Conservation (phyloP, 2,329 filamentous ascomycete genomes). For the Emmonsiellopsis sp. region DNA sequence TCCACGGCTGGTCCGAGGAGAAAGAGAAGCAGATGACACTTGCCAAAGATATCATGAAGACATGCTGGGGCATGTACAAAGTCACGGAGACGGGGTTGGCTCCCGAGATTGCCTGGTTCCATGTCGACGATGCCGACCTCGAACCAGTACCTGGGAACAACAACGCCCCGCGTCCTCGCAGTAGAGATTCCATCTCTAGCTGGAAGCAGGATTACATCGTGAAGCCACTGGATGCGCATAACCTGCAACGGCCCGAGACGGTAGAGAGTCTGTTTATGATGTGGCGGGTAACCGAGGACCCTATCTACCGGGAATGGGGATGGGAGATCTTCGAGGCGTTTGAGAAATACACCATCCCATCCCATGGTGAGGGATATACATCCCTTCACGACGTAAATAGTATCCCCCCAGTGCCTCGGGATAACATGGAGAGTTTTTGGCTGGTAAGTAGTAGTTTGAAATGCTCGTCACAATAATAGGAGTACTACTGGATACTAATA, state of each 20-base stretch:
- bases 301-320: slow-evolving; percentile 86
- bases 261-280: slow-evolving; percentile 94
- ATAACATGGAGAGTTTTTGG: slow-evolving; percentile 99
- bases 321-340: slow-evolving; percentile 98
- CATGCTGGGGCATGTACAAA: slow-evolving; percentile 97
- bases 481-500: not conserved
- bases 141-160: slow-evolving; percentile 19
- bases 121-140: slow-evolving; percentile 45
- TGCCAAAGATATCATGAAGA: slow-evolving; percentile 85
- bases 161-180: slow-evolving; percentile 18
- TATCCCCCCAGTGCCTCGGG: slow-evolving; percentile 58
- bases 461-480: not conserved
- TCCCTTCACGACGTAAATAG: slow-evolving; percentile 65
- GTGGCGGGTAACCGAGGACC: slow-evolving; percentile 92
- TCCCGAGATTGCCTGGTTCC: slow-evolving; percentile 87
- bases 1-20: slow-evolving; percentile 61
- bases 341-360: slow-evolving; percentile 58
- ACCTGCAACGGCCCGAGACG: slow-evolving; percentile 90
- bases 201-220: slow-evolving; percentile 76
- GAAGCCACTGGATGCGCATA: slow-evolving; percentile 76
- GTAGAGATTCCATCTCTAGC: slow-evolving; percentile 19
- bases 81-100: slow-evolving; percentile 84
- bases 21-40: slow-evolving; percentile 82
- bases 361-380: slow-evolving; percentile 56
- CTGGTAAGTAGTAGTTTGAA: slow-evolving; percentile 35